Evolutionary conservation across 805 yeast species (phyloP).

Genomic region (Blastobotrys peoriensis): DNA sequence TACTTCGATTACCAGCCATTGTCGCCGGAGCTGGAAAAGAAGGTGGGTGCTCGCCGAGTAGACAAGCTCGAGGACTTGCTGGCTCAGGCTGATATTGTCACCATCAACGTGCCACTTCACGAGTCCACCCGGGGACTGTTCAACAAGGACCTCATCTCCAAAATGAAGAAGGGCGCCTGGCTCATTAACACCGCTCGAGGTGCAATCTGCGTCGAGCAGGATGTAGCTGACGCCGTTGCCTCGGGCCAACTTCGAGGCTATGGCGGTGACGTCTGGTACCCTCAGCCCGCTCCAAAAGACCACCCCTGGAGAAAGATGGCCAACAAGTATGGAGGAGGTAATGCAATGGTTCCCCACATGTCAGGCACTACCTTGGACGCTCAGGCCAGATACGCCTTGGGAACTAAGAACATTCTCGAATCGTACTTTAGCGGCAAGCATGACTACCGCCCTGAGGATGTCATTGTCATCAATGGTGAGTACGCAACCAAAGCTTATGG

Average conservation of each 20-base stretch:
- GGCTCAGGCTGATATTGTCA: constrained; percentile 61
- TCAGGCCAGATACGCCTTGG: constrained; percentile 65
- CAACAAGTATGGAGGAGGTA: constrained; percentile 65
- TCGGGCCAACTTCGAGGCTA: constrained; percentile 69
- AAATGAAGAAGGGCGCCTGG: constrained; percentile 69
- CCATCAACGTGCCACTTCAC: constrained; percentile 73
- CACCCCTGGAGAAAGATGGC: constrained; percentile 74
- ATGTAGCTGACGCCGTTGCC: constrained; percentile 65
- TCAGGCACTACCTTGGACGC: constrained; percentile 80
- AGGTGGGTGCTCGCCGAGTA: constrained; percentile 55
- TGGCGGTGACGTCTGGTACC: constrained; percentile 82
- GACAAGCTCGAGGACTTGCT: constrained; percentile 60
- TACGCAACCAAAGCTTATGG: constrained; percentile 75
- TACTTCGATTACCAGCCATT: constrained; percentile 72
- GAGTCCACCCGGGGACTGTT: constrained; percentile 61
- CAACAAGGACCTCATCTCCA: constrained; percentile 53
- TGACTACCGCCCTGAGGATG: constrained; percentile 71
- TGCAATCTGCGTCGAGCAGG: constrained; percentile 67
- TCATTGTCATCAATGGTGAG: constrained; percentile 64
- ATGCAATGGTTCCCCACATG: constrained; percentile 80
- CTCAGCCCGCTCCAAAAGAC: constrained; percentile 74
- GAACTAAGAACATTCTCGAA: constrained; percentile 59
- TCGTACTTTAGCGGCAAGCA: constrained; percentile 54
- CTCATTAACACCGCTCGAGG: constrained; percentile 79
- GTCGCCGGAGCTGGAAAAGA: constrained; percentile 51